Evolutionary conservation across 345 rosid genomes (phyloP).

Genomic region (Eucalyptus decipiens): DNA sequence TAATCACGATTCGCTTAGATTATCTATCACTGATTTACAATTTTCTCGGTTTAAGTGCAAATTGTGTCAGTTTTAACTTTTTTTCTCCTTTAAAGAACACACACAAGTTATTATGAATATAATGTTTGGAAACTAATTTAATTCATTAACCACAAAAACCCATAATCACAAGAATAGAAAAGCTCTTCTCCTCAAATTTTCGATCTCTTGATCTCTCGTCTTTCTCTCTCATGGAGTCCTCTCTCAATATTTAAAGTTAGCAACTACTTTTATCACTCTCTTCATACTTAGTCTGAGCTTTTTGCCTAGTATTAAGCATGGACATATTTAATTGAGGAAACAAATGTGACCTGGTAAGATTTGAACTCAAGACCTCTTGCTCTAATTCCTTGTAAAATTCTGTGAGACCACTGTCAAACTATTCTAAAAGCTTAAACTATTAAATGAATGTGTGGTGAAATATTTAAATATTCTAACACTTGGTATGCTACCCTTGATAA

Average conservation of each 20-base stretch:
- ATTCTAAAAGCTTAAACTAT: rapidly evolving
- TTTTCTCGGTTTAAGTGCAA: background rate
- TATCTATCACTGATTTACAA: background rate
- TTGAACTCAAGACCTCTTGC: rapidly evolving
- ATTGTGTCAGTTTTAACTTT: background rate
- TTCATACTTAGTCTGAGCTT: rapidly evolving
- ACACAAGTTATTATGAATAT: background rate
- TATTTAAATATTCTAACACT: too few relatives aligned
- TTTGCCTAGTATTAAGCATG: background rate
- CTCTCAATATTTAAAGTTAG: background rate
- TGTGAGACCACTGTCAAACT: rapidly evolving
- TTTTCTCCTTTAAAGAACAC: background rate
- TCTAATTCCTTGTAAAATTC: too few relatives aligned
- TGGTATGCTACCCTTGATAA: background rate
- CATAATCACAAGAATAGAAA: background rate
- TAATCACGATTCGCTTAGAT: background rate
- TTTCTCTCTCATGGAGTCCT: background rate
- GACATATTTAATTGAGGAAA: background rate
- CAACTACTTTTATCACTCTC: background rate
- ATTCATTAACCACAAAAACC: background rate
- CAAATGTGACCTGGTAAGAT: rapidly evolving
- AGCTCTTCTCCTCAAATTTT: background rate
- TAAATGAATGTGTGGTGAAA: rapidly evolving
- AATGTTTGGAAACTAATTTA: background rate
- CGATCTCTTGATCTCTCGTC: background rate